Evolutionary conservation across 345 rosid genomes (phyloP), one percentile per base, ranked within the genome.

Genomic region (Passiflora organensis): DNA sequence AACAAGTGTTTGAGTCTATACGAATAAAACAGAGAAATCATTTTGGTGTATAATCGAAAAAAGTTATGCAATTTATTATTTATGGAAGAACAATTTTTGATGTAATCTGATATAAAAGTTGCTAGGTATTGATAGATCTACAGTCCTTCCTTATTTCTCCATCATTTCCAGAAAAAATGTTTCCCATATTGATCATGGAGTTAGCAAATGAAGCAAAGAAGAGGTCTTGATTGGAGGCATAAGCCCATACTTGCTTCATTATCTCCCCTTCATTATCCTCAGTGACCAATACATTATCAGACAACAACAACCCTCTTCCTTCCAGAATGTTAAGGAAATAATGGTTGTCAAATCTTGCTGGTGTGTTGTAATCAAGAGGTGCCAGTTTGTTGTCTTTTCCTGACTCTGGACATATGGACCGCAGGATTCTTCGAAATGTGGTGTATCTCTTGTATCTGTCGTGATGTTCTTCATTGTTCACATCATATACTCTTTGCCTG

Each of bases 121-220:
- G 5, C 34, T 64, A 72, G 2, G 52, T 2, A 43, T 86, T 82
- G 14, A 75, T 39, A 71, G 78, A 75, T 65, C 93, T 81, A 63
- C 95, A 81, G 9, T 65, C 72, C 67, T 55, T 81, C 59, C 93
- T 76, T 14, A 84, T 73, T 53, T 84, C 69, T 20, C 93, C 90
- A 16, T 73, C 68, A 34, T 9, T 0, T 3, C 77, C 90, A 0
- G 80, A 73, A 23, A 82, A 78, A 2, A 73, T 86, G 24, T 71
- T 84, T 13, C 88, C 86, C 95, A 84, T 82, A 61, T 81, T 81
- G n/a, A 86, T 51, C 25, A 86, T 72, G 0, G 93, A 90, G 38
- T 77, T 67, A 0, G 55, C 85, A 73, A 75, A 90, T 17, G 81
- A 75, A 0, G 0, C 6, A 46, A 84, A 84, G 63, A 86, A 81